Evolutionary conservation across 176 grass and related monocot species (phyloP).

Genomic region (Cenchrus americanus): DNA sequence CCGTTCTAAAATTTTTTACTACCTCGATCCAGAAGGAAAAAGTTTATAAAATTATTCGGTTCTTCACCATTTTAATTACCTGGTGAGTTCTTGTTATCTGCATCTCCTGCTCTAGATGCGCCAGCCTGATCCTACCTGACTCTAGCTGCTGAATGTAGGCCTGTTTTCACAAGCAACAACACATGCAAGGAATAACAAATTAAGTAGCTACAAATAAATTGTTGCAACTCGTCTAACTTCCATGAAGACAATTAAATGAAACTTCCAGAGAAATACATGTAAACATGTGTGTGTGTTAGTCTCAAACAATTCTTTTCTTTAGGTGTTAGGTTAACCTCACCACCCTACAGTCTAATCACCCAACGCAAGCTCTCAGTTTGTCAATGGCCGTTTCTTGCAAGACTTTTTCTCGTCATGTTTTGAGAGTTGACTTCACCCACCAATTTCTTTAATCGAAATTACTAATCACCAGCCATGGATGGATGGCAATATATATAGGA

Average conservation of each 20-base stretch:
- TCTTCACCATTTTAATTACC: constrained; percentile 20
- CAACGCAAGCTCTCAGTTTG: constrained; percentile 9
- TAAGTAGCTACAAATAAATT: not conserved
- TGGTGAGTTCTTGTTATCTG: constrained; percentile 64
- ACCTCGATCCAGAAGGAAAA: not conserved
- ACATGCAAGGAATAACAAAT: not conserved
- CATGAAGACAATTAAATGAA: not conserved
- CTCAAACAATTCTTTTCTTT: constrained; percentile 29
- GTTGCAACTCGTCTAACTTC: not conserved
- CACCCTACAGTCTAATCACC: constrained; percentile 8
- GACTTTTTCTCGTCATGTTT: constrained; percentile 27
- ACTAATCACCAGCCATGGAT: not conserved
- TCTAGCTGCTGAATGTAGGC: constrained; percentile 78
- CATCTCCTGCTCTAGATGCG: constrained; percentile 60
- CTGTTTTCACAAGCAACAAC: constrained; percentile 29
- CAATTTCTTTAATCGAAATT: not conserved
- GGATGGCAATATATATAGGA: no score
- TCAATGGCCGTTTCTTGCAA: constrained; percentile 14
- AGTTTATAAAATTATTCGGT: not conserved
- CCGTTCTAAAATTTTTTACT: no score
- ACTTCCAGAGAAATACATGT: not conserved
- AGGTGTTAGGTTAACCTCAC: constrained; percentile 38
- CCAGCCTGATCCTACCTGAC: constrained; percentile 60
- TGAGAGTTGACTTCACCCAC: not conserved
- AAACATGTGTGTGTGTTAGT: not conserved